These are phyloP conservation scores for Penicillium sp. DNA, from an alignment of 2,329 filamentous ascomycete species.

Conservation along the genomic window DNA sequence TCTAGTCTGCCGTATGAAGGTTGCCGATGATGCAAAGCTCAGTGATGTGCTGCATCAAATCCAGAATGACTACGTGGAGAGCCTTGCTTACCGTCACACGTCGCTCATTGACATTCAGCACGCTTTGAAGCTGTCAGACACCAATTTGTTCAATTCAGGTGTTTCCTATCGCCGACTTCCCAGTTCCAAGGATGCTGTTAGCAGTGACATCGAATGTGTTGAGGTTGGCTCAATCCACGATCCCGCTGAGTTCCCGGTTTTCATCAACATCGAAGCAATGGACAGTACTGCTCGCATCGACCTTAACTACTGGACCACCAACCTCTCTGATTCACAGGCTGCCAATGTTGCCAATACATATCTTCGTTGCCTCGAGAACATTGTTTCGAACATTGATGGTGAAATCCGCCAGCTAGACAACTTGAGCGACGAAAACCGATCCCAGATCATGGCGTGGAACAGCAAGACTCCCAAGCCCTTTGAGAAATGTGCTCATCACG, in stretches of 20 bases:
- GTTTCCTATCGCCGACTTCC: conserved; percentile 50
- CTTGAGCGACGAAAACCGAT: conserved; percentile 40
- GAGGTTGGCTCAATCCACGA: conserved; percentile 46
- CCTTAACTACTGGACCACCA: conserved; percentile 45
- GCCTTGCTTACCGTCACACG: conserved; percentile 46
- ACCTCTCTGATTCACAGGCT: conserved; percentile 42
- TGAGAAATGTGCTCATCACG: conserved; percentile 32
- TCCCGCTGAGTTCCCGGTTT: conserved; percentile 51
- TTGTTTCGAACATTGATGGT: conserved; percentile 39
- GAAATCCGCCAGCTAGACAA: conserved; percentile 37
- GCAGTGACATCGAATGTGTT: conserved; percentile 37
- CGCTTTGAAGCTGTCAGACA: conserved; percentile 39
- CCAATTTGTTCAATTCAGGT: conserved; percentile 50
- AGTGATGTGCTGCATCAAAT: conserved; percentile 43
- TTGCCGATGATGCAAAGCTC: conserved; percentile 35
- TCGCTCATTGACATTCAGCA: conserved; percentile 51
- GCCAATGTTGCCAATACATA: conserved; percentile 42
- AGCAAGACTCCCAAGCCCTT: conserved; percentile 21
- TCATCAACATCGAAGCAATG: conserved; percentile 50
- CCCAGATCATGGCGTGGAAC: conserved; percentile 35
- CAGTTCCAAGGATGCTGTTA: conserved; percentile 21
- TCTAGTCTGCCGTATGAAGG: conserved; percentile 45
- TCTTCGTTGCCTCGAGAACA: conserved; percentile 37
- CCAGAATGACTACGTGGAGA: conserved; percentile 50
- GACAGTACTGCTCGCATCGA: conserved; percentile 42